phyloP scores from a whole-genome alignment of 345 rosid genomes.

The Brassica rapa region DNA sequence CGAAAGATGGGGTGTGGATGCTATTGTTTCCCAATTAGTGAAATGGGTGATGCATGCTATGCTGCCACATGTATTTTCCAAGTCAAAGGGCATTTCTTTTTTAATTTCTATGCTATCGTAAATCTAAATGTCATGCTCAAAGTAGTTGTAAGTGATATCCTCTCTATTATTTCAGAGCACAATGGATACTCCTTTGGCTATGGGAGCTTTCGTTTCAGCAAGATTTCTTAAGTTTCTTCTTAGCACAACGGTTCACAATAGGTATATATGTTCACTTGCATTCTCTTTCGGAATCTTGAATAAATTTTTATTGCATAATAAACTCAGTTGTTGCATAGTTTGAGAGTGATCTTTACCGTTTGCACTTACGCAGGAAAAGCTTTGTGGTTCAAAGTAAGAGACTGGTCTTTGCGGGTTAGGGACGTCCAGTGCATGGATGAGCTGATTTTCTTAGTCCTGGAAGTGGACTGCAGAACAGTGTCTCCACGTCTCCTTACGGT shows the following conservation, averaged over 20 bases:
- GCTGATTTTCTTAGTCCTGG: slow-evolving; percentile 67
- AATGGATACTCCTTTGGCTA: slow-evolving; percentile 58
- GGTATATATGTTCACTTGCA: neutral
- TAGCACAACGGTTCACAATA: neutral
- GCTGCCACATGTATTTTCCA: slow-evolving; percentile 37
- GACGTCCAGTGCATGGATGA: slow-evolving; percentile 42
- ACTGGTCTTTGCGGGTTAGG: neutral
- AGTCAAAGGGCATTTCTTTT: slow-evolving; percentile 36
- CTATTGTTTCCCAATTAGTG: slow-evolving; percentile 76
- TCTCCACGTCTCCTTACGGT: slow-evolving; percentile 66
- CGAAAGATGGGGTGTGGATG: slow-evolving; percentile 81
- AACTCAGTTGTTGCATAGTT: slow-evolving; percentile 36
- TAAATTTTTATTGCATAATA: neutral
- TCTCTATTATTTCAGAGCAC: slow-evolving; percentile 58
- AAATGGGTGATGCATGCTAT: slow-evolving; percentile 72
- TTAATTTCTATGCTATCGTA: neutral
- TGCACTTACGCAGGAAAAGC: neutral
- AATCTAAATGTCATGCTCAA: no score
- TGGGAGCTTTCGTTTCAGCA: slow-evolving; percentile 47
- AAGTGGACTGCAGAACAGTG: slow-evolving; percentile 52
- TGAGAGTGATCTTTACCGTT: neutral
- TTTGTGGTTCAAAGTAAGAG: slow-evolving; percentile 2
- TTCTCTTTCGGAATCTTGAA: neutral
- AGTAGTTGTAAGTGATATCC: neutral
- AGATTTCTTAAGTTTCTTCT: slow-evolving; percentile 46